These are phyloP conservation scores for Gonapodya prolifera DNA, from an alignment of 192 early-diverging fungal genomes.

Conservation along the genomic window DNA sequence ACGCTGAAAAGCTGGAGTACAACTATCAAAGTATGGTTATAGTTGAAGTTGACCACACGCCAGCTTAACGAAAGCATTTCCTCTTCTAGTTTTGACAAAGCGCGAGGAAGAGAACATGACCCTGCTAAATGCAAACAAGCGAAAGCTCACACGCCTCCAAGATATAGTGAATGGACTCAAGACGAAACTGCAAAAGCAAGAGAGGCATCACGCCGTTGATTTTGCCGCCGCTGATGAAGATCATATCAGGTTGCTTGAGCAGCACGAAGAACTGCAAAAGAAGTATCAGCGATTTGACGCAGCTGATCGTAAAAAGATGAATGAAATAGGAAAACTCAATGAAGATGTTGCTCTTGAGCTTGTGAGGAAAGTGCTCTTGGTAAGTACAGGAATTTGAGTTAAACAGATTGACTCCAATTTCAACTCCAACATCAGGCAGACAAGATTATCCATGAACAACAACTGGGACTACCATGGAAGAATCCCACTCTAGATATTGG, in stretches of 20 bases:
- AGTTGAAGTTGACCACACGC: too few species aligned
- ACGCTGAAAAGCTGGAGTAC: slow-evolving; percentile 50
- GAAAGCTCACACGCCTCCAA: slow-evolving; percentile 37
- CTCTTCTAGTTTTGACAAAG: slow-evolving; percentile 48
- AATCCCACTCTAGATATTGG: too few species aligned
- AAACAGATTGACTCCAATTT: not conserved
- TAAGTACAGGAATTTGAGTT: not conserved
- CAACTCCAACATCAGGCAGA: slow-evolving; percentile 20
- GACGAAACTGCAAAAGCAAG: slow-evolving; percentile 38
- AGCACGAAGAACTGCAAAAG: slow-evolving; percentile 49
- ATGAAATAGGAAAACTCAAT: slow-evolving; percentile 43
- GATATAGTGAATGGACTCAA: slow-evolving; percentile 42
- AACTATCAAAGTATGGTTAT: too few species aligned
- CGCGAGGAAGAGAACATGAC: slow-evolving; percentile 47
- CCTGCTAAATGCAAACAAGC: slow-evolving; percentile 42
- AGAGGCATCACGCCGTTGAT: slow-evolving; percentile 31
- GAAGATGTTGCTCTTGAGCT: slow-evolving; percentile 33
- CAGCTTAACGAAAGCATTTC: too few species aligned
- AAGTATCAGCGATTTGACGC: slow-evolving; percentile 44
- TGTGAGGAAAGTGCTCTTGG: slow-evolving; percentile 37
- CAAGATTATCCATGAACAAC: slow-evolving; percentile 41
- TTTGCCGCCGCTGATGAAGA: slow-evolving; percentile 37
- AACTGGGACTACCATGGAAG: slow-evolving; percentile 36
- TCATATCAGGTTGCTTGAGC: slow-evolving; percentile 41
- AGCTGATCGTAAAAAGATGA: slow-evolving; percentile 28